Base-by-base conservation (phyloP, 1,284 basidiomycete genomes). In the Ceratobasidium sp. region DNA sequence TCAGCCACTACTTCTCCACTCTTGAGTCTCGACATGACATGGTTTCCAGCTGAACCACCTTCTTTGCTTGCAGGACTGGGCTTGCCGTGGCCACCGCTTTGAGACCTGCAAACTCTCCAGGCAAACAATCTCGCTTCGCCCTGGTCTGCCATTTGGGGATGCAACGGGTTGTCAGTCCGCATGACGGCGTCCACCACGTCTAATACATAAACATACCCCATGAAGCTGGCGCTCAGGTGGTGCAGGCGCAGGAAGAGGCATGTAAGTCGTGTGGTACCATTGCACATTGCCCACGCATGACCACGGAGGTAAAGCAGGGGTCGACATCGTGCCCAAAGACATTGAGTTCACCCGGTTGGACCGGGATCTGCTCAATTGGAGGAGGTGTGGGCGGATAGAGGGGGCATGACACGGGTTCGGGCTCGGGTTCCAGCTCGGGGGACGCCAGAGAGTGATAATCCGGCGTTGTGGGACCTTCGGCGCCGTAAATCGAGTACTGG, bases 181-280 rank as follows among this genome's bases (percentile, higher is more conserved):
- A 79, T 91, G 86, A n/a, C 92, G 84, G 42, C 94, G 89, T 3
- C 96, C 96, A 61, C 94, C 94, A 79, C 96, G 93, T 6, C 95
- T 95, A 78, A 89, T 84, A 12, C 96, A 92, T 67, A 93, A 82
- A 77, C 96, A 92, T 78, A 95, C 50, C 52, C 64, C 64, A 89
- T 13, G 93, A 86, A 73, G 88, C 87, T 76, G 86, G 82, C n/a
- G 74, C 52, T 78, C 79, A 61, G 80, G 84, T 79, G 84, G 80
- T 42, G 82, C 73, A 9, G 73, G 73, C 5, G 73, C n/a, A 3
- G 62, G 73, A 13, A 76, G 64, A n/a, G 73, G 73, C 73, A 76
- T 76, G 26, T 66, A 81, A 38, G 81, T 81, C 13, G 82, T 80
- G n/a, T n/a, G n/a, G n/a, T n/a, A n/a, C n/a, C n/a, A n/a, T n/a